Evolutionary conservation across 225 moss, liverwort and hornwort genomes (phyloP), one percentile per base, ranked within the genome.

Genomic region (Ulota crispa): DNA sequence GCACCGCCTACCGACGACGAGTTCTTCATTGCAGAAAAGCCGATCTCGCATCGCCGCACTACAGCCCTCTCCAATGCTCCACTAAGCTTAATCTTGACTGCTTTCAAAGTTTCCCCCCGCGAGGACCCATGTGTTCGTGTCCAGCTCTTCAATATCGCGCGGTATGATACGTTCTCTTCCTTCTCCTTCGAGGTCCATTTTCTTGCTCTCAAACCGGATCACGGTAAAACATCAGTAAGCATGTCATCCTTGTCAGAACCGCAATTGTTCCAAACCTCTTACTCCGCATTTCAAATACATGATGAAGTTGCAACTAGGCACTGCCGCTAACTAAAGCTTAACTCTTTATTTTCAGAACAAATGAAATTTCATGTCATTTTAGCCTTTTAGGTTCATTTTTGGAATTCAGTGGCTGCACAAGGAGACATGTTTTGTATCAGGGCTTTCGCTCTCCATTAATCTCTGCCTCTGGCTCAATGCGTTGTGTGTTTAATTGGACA

Each of bases 301-400:
- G 64, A 52, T 10, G 13, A 13, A 34, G 37, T 39, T 20, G 55
- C 55, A 14, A 55, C 41, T 13, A 41, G 20, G 55, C 68, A 64
- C 34, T 52, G 9, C 34, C 19, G 52, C 45, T 45, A 12, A 12
- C 77, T 24, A n/a, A n/a, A n/a, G n/a, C n/a, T n/a, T n/a, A 9
- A 1, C 15, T 52, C 65, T 11, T 3, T 24, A 26, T 34, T 67
- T 64, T 12, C 3, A 59, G 78, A 23, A 42, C 14, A 5, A 37
- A 68, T 57, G 57, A 27, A 12, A 24, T 45, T 45, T 14, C 45
- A 45, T 45, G 45, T 13, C 43, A 43, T 43, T 43, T 43, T 43
- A 43, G 43, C 45, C 4, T 21, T 31, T 32, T 71, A 62, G 79
- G 61, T 70, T 70, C 79, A 30, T 55, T 78, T 67, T 45, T 79